Percentiles rank a stretch among this genome's conserved stretches.
Evolutionary conservation across 202 grass and related monocot species (phyloP).

Genomic region (Sporobolus alterniflorus): DNA sequence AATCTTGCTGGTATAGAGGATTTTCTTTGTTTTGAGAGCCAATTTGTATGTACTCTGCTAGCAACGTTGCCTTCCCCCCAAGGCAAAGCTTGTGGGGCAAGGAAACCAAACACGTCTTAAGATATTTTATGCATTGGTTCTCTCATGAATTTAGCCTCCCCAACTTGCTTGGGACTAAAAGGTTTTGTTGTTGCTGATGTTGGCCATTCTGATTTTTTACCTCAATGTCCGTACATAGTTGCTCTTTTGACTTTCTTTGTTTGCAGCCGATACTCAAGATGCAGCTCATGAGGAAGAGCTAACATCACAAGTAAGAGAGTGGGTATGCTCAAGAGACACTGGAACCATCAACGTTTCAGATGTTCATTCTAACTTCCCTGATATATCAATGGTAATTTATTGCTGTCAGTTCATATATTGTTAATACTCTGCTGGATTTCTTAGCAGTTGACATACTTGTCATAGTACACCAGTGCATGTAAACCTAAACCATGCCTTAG

Average conservation of each 20-base stretch:
- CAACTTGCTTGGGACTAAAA: not conserved
- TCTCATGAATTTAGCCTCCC: not conserved
- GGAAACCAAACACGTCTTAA: not conserved
- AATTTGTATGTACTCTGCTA: not conserved
- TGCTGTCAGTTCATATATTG: slow-evolving; percentile 28
- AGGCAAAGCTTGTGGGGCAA: not conserved
- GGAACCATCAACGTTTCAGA: slow-evolving; percentile 63
- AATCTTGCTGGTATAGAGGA: too few species aligned
- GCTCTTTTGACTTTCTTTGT: slow-evolving; percentile 30
- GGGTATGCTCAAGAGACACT: slow-evolving; percentile 69
- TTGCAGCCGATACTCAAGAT: slow-evolving; percentile 96
- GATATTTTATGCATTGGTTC: not conserved
- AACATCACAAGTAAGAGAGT: slow-evolving; percentile 66
- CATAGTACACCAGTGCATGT: not conserved
- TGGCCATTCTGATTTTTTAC: not conserved
- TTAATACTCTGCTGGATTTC: slow-evolving; percentile 15
- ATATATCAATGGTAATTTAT: slow-evolving; percentile 73
- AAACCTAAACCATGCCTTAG: slow-evolving; percentile 19
- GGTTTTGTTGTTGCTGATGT: not conserved
- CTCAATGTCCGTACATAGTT: not conserved
- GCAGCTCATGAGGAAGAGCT: slow-evolving; percentile 77
- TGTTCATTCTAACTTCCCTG: slow-evolving; percentile 78
- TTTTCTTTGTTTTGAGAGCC: not conserved
- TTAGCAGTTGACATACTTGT: slow-evolving; percentile 3
- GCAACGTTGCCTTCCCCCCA: not conserved